Base-by-base conservation (phyloP, 2,329 filamentous ascomycete species). In the Talaromyces sp. region DNA sequence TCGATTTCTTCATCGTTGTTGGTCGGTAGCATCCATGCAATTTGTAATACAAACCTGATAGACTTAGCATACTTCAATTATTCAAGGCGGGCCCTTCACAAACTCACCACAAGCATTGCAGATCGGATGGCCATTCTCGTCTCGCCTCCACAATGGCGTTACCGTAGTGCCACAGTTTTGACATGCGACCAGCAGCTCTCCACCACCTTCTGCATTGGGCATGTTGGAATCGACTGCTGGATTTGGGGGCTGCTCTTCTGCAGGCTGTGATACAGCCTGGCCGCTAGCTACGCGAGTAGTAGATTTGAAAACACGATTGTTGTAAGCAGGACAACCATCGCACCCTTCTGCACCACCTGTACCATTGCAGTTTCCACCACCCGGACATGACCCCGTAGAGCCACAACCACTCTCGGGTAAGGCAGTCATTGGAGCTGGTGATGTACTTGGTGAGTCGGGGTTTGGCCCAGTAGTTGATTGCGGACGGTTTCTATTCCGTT, bases 101-200 rank as follows among this genome's bases (percentile, higher is more conserved):
- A 60, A 85, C 89, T 75, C 85, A 96, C 93, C 95, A 81, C 95
- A 99, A 60, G 95, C 95, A 78, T 99, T 99, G 82, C 95, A 99
- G 69, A 99, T 99, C 5, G 94, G 96, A 79, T 97, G 93, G 1
- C 95, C 95, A 70, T 89, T 89, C 77, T 97, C 94, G 74, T 98
- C 95, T 72, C 95, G 86, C 73, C 95, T 87, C 95, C 95, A 99
- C 14, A 99, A 83, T 14, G 95, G 95, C 49, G 95, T 99, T 63
- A 98, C 94, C 0, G 95, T 98, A 13, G 95, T 99, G 35, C 90
- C 91, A 76, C 95, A 99, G 73, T 99, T 99, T 75, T 98, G 93
- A 71, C 95, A 99, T 13, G 95, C 93, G 69, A 96, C 93, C 24
- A 97, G 87, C 27, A 92, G 86, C 22, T 73, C 74, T 58, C 70